Evolutionary conservation across 2,329 filamentous ascomycete species (phyloP), one percentile per base, ranked within the genome.

Genomic region (Aplosporella prunicola): DNA sequence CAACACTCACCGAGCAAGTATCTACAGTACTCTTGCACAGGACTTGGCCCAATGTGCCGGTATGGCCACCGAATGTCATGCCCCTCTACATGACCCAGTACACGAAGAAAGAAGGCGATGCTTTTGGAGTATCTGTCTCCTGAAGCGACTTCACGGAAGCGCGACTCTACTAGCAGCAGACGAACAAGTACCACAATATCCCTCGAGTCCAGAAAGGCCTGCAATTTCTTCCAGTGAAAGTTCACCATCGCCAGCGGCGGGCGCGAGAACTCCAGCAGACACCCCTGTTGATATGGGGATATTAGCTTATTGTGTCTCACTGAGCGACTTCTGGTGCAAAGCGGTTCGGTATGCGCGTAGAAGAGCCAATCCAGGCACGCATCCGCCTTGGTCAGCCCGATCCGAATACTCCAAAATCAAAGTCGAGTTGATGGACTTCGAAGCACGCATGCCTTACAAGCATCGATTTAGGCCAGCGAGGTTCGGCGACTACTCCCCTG

Each of bases 341-440:
- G 64, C 64, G 9, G 58, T 64, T 3, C 54, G 56, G 28, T 72
- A 71, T 47, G 67, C 68, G 0, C 60, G 66, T 11, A 57, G 57
- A 15, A 60, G 62, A 16, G 66, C 68, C 11, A 61, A 57, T 22
- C 59, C 64, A 5, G 62, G 61, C 37, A 55, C 52, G 16, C 50
- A 66, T 7, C 63, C 64, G 5, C 64, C 60, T 15, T 68, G 69
- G 68, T 68, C 66, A 8, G 59, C 66, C 1, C 58, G 68, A 30
- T 73, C 69, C 0, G 68, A 72, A 34, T 72, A 72, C 43, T 65
- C 69, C 0, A 62, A 58, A n/a, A 66, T 71, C 18, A 63, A 68
- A 34, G 61, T 65, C 3, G 49, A 63, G 9, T 66, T 70, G 36
- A 68, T 72, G 60, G 67, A 72, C 8, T 57, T 68, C 15, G 70